Conservation (phyloP, 495 filamentous ascomycete species). For the Podospora sp. region DNA sequence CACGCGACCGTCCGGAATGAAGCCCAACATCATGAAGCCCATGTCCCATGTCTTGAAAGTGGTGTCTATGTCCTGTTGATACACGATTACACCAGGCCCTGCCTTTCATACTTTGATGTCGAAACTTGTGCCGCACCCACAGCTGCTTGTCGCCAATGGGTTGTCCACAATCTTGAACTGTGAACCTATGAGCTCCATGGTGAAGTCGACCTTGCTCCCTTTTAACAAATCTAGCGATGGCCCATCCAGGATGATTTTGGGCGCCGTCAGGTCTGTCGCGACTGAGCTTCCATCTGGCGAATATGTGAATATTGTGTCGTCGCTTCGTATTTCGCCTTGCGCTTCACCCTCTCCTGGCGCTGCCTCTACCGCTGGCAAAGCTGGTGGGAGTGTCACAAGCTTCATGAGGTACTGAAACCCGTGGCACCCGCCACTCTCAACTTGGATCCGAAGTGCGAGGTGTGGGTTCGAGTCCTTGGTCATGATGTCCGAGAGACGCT, state of each 20-base stretch:
- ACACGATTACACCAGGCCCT: background rate
- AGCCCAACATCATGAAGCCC: background rate
- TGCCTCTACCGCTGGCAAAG: conserved; percentile 36
- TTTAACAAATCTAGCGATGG: conserved; percentile 86
- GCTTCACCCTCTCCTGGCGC: conserved; percentile 28
- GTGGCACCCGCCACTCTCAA: conserved; percentile 92
- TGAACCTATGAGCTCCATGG: conserved; percentile 94
- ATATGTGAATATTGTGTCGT: conserved; percentile 69
- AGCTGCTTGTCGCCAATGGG: conserved; percentile 86
- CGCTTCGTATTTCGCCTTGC: conserved; percentile 53
- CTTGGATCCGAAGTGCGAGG: conserved; percentile 83
- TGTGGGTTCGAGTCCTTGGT: conserved; percentile 74
- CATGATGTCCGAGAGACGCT: conserved; percentile 73
- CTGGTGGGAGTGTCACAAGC: conserved; percentile 60
- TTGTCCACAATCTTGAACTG: conserved; percentile 97
- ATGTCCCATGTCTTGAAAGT: background rate
- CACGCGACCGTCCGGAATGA: conserved; percentile 10
- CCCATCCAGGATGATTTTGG: conserved; percentile 87
- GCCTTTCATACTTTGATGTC: conserved; percentile 68
- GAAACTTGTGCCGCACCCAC: conserved; percentile 97
- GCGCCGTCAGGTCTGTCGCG: conserved; percentile 37
- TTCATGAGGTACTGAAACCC: conserved; percentile 98
- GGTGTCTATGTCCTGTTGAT: background rate
- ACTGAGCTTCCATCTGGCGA: conserved; percentile 16
- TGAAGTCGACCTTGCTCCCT: conserved; percentile 93